These are phyloP conservation scores for Coffea humblotiana DNA, from an alignment of 305 asterid genomes.

Conservation along the genomic window DNA sequence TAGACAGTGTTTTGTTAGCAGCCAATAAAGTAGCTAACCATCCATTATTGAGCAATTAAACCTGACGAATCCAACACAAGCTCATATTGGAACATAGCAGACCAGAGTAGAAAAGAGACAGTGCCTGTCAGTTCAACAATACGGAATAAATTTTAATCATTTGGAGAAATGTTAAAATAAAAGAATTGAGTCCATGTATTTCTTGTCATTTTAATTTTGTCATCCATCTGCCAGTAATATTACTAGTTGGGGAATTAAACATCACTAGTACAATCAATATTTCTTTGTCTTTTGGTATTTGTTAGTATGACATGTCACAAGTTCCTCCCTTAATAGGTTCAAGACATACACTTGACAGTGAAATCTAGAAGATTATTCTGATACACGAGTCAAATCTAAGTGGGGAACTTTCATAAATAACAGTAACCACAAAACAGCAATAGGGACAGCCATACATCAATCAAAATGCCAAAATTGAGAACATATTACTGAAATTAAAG, in stretches of 20 bases:
- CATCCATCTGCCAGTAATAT: neutral
- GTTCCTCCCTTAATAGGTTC: neutral
- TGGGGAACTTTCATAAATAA: neutral
- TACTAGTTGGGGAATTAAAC: neutral
- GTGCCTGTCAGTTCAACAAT: neutral
- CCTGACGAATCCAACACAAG: neutral
- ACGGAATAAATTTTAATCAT: neutral
- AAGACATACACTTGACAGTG: neutral
- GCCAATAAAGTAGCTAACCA: neutral
- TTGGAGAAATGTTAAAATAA: neutral
- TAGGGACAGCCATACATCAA: neutral
- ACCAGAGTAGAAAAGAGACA: neutral
- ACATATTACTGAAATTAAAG: too few species aligned
- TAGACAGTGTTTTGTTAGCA: constrained; percentile 20
- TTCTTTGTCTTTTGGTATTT: too few species aligned
- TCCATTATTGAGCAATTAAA: constrained; percentile 1
- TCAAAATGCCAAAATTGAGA: neutral
- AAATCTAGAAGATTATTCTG: neutral
- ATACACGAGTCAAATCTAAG: neutral
- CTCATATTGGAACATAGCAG: neutral
- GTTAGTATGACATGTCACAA: too few species aligned
- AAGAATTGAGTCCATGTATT: neutral
- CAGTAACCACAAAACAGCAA: neutral
- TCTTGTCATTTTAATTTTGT: neutral
- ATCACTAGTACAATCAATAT: neutral